phyloP scores from a whole-genome alignment of 2,329 filamentous ascomycete species.

The Penicillium nordicum region DNA sequence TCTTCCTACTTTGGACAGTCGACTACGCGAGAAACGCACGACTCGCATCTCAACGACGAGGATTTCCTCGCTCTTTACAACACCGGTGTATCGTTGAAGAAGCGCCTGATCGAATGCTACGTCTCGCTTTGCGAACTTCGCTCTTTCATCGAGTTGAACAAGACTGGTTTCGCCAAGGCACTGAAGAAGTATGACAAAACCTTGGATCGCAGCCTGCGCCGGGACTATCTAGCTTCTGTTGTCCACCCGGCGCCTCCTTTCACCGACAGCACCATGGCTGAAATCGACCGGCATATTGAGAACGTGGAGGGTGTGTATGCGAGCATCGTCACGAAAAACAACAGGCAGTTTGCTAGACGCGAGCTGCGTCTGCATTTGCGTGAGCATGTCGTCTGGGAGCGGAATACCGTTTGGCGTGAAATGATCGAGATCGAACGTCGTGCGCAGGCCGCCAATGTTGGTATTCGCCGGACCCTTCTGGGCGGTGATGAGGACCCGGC shows the following conservation, averaged over 20 bases:
- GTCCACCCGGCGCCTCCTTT: constrained; percentile 84
- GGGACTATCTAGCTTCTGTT: constrained; percentile 67
- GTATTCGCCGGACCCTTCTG: constrained; percentile 71
- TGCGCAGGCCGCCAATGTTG: constrained; percentile 88
- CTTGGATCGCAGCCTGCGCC: constrained; percentile 74
- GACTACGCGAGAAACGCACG: constrained; percentile 43
- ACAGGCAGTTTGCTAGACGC: constrained; percentile 70
- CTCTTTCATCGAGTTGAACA: constrained; percentile 93
- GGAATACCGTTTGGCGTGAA: constrained; percentile 97
- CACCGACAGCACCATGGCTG: constrained; percentile 64
- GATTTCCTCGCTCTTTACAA: constrained; percentile 68
- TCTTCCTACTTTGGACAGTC: constrained; percentile 30
- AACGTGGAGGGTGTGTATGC: constrained; percentile 78
- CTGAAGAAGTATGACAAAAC: constrained; percentile 99
- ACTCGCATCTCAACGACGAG: constrained; percentile 72
- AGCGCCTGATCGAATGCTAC: constrained; percentile 80
- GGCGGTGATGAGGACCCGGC: constrained; percentile 67
- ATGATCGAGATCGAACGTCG: constrained; percentile 98
- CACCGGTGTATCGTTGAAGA: constrained; percentile 81
- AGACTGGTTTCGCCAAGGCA: constrained; percentile 93
- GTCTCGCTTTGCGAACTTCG: constrained; percentile 93
- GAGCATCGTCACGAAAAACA: constrained; percentile 75
- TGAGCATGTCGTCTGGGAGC: constrained; percentile 97
- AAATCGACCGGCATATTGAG: constrained; percentile 67
- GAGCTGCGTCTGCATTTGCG: constrained; percentile 86